Conservation (phyloP, 2,329 filamentous ascomycete species). For the Volutella citrinella region DNA sequence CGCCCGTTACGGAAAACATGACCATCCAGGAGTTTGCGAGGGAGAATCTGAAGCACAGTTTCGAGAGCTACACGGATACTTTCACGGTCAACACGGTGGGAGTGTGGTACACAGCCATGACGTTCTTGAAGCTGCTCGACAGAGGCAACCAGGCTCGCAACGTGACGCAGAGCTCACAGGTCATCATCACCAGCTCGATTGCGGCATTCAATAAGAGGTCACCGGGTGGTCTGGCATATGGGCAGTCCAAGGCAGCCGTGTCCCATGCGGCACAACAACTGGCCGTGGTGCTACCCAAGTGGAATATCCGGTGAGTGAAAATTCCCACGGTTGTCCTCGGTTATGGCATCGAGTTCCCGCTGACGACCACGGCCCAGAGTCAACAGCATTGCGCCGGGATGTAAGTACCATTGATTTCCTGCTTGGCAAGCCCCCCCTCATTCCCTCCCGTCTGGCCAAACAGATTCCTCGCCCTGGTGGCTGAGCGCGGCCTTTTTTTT, state of each 20-base stretch:
- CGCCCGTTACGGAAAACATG: constrained; percentile 23
- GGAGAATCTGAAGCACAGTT: background rate
- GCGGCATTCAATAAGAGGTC: constrained; percentile 37
- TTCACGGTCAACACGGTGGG: constrained; percentile 62
- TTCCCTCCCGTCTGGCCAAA: background rate
- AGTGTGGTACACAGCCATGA: constrained; percentile 69
- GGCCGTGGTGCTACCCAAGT: background rate
- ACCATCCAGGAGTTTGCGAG: background rate
- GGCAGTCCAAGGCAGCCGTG: background rate
- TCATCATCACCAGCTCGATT: background rate
- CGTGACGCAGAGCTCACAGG: constrained; percentile 10
- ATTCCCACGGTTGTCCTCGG: constrained; percentile 45
- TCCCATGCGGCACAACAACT: background rate
- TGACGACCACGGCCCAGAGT: constrained; percentile 67
- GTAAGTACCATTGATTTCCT: too few species aligned
- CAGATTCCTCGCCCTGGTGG: too few species aligned
- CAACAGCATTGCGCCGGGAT: constrained; percentile 43
- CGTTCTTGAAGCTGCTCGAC: constrained; percentile 65
- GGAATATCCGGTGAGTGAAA: constrained; percentile 31
- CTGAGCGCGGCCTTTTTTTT: too few species aligned
- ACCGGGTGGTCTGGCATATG: constrained; percentile 39
- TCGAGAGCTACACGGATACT: constrained; percentile 1
- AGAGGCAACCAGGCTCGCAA: constrained; percentile 50
- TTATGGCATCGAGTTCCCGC: constrained; percentile 44
- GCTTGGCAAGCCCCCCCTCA: background rate